phyloP scores from a whole-genome alignment of 345 rosid genomes.

The Pugionium cornutum region DNA sequence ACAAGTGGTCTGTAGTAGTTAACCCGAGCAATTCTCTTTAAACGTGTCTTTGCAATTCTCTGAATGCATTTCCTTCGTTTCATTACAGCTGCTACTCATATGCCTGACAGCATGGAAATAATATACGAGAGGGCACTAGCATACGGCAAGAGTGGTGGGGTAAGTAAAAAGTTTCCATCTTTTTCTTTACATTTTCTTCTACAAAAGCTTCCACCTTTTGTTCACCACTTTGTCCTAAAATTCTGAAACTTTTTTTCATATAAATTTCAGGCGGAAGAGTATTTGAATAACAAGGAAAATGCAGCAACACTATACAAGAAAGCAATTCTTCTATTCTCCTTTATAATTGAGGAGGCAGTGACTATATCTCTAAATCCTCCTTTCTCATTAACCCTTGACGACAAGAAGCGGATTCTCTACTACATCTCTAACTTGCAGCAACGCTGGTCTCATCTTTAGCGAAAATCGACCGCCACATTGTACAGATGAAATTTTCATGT shows the following conservation, averaged over 20 bases:
- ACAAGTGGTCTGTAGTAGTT: slow-evolving; percentile 53
- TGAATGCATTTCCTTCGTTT: slow-evolving; percentile 26
- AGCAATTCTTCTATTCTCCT: slow-evolving; percentile 67
- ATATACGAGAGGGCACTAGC: slow-evolving; percentile 62
- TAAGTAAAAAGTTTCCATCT: slow-evolving; percentile 33
- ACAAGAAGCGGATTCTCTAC: slow-evolving; percentile 54
- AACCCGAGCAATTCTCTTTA: not conserved
- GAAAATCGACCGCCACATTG: slow-evolving; percentile 27
- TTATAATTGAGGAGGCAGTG: slow-evolving; percentile 60
- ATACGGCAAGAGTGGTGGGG: slow-evolving; percentile 64
- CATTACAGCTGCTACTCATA: slow-evolving; percentile 57
- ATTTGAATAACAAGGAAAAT: slow-evolving; percentile 51
- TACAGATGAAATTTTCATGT: slow-evolving; percentile 25
- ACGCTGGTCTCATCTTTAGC: slow-evolving; percentile 51
- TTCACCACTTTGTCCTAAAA: not conserved
- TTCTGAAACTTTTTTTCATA: not conserved
- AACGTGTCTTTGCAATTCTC: slow-evolving; percentile 9
- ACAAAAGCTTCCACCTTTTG: slow-evolving; percentile 5
- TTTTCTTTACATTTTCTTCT: not conserved
- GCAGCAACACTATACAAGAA: slow-evolving; percentile 62
- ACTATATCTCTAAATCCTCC: slow-evolving; percentile 62
- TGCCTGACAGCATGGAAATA: slow-evolving; percentile 82
- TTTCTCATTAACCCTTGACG: slow-evolving; percentile 50
- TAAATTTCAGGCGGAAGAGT: slow-evolving; percentile 60
- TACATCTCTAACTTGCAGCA: slow-evolving; percentile 59